phyloP scores from a whole-genome alignment of 2,329 filamentous ascomycete genomes.

The Aspergillus sp. region DNA sequence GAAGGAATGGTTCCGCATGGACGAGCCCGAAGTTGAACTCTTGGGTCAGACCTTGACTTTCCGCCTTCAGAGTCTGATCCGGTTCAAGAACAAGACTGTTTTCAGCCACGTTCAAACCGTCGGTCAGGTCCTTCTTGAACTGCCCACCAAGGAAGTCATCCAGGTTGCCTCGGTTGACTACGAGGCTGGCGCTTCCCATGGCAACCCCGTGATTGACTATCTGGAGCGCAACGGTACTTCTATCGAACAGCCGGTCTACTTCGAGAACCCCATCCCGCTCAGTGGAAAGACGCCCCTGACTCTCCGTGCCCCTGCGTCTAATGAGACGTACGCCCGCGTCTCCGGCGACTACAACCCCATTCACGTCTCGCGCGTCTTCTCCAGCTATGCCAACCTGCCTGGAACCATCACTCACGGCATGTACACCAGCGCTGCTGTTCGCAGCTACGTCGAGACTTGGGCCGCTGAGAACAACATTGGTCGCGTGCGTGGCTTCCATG shows the following conservation, averaged over 20 bases:
- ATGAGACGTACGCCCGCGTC: conserved; percentile 96
- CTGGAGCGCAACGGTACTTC: conserved; percentile 85
- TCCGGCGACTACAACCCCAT: conserved; percentile 99
- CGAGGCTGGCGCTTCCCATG: conserved; percentile 83
- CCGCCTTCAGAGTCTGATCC: conserved; percentile 86
- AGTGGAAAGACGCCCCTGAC: conserved; percentile 87
- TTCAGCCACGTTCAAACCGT: conserved; percentile 90
- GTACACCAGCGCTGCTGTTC: conserved; percentile 96
- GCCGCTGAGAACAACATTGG: conserved; percentile 98
- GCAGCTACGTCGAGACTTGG: conserved; percentile 97
- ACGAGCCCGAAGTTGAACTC: conserved; percentile 81
- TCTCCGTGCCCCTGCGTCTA: conserved; percentile 88
- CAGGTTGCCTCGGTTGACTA: conserved; percentile 98
- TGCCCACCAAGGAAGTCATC: conserved; percentile 95
- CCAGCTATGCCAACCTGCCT: conserved; percentile 89
- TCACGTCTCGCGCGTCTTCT: conserved; percentile 95
- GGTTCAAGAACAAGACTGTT: conserved; percentile 91
- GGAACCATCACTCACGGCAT: conserved; percentile 99
- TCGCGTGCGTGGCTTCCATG: conserved; percentile 95
- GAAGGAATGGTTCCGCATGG: conserved; percentile 95
- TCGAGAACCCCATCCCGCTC: conserved; percentile 94
- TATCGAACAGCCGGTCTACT: conserved; percentile 93
- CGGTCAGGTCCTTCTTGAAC: conserved; percentile 87
- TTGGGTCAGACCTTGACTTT: conserved; percentile 93
- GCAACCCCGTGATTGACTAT: conserved; percentile 96